A percentile compares a stretch with the other conserved stretches of the same genome.
Evolutionary conservation across 2,329 filamentous ascomycete species (phyloP).

Genomic region (Periconia sp.): DNA sequence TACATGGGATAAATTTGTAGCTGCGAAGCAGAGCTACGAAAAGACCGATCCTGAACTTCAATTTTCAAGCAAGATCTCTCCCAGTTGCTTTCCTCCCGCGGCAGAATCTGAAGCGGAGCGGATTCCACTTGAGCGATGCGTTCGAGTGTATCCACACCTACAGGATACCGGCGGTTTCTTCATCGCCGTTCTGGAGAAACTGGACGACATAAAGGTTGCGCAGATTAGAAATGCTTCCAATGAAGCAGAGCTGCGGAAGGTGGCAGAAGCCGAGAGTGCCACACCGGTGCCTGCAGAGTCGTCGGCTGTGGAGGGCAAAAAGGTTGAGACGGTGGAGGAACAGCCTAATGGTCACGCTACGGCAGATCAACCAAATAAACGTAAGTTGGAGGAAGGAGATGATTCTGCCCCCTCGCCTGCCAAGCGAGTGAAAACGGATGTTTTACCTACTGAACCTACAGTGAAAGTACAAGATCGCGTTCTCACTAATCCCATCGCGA

Average conservation of each 20-base stretch:
- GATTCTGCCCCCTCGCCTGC: slow-evolving; percentile 21
- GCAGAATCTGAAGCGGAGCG: slow-evolving; percentile 59
- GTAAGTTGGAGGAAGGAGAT: slow-evolving; percentile 47
- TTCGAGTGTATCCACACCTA: slow-evolving; percentile 91
- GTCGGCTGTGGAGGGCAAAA: slow-evolving; percentile 26
- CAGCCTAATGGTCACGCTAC: slow-evolving; percentile 5
- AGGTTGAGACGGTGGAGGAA: slow-evolving; percentile 18
- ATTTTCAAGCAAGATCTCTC: slow-evolving; percentile 59
- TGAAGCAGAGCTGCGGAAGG: slow-evolving; percentile 29
- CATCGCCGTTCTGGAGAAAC: slow-evolving; percentile 93
- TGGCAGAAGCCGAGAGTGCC: slow-evolving; percentile 4
- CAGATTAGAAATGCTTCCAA: slow-evolving; percentile 36
- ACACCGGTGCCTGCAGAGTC: slow-evolving; percentile 12
- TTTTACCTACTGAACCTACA: slow-evolving; percentile 15
- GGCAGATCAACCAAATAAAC: slow-evolving; percentile 36
- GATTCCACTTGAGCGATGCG: slow-evolving; percentile 85
- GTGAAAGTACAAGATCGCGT: slow-evolving; percentile 23
- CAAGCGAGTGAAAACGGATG: slow-evolving; percentile 46
- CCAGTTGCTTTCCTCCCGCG: slow-evolving; percentile 82
- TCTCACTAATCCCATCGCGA: slow-evolving; percentile 16
- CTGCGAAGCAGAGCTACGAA: slow-evolving; percentile 67
- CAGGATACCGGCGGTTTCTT: slow-evolving; percentile 99
- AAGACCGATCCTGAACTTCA: slow-evolving; percentile 64
- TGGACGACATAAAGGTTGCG: slow-evolving; percentile 63
- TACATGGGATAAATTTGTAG: slow-evolving; percentile 81